Evolutionary conservation across 163 green algal species (phyloP).

Genomic region (Scenedesmus sp.): DNA sequence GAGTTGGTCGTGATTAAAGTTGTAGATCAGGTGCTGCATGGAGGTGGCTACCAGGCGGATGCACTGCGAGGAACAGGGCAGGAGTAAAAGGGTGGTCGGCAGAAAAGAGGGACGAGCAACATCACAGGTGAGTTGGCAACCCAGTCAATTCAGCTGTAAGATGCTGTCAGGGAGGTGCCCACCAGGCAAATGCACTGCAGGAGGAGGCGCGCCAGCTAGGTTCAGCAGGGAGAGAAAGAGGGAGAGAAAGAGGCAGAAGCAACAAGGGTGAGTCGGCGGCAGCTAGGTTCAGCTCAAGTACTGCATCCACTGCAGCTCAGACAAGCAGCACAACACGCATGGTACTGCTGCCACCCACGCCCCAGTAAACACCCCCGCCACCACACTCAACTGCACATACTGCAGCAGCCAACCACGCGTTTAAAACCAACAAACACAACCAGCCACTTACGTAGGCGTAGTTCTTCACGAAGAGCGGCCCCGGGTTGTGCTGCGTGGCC

Average conservation of each 20-base stretch:
- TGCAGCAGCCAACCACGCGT: no score
- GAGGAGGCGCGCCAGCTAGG: no score
- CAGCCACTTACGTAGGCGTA: slow-evolving; percentile 31
- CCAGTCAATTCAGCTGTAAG: neutral
- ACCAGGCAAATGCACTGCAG: neutral
- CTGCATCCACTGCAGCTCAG: neutral
- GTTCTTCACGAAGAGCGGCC: slow-evolving; percentile 19
- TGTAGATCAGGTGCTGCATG: neutral
- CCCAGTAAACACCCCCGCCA: no score
- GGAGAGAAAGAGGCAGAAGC: neutral
- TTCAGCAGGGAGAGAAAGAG: neutral
- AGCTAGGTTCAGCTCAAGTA: neutral
- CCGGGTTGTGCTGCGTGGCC: neutral
- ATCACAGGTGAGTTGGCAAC: neutral
- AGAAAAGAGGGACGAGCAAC: neutral
- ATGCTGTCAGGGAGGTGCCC: neutral
- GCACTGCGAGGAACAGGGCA: neutral
- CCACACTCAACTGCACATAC: no score
- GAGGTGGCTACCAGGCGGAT: neutral
- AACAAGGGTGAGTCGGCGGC: neutral
- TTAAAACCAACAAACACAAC: no score
- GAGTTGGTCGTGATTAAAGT: no score
- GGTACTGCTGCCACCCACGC: no score
- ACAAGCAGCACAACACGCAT: no score
- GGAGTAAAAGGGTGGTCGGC: neutral